phyloP scores from a whole-genome alignment of 1,139 yeast species.

The Lodderomyces orthopsilosis region DNA sequence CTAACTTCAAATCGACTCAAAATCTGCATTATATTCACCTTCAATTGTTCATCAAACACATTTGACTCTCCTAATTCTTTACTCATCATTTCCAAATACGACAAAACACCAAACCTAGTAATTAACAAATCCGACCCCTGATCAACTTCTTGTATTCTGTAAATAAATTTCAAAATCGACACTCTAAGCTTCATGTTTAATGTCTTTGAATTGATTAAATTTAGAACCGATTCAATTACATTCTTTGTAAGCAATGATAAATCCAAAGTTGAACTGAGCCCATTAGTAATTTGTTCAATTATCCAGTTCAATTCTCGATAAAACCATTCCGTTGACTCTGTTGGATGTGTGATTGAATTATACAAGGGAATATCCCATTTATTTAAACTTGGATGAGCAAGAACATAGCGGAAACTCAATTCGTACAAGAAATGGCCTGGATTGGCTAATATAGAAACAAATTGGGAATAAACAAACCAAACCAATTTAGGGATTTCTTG shows the following conservation, averaged over 20 bases:
- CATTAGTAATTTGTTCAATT: slow-evolving; percentile 45
- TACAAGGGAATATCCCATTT: slow-evolving; percentile 65
- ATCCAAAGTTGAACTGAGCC: slow-evolving; percentile 49
- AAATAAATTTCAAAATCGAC: slow-evolving; percentile 42
- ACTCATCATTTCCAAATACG: slow-evolving; percentile 45
- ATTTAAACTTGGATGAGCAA: slow-evolving; percentile 55
- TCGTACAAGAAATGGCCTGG: slow-evolving; percentile 78
- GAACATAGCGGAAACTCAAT: slow-evolving; percentile 57
- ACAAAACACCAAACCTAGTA: slow-evolving; percentile 60
- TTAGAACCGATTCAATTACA: slow-evolving; percentile 67
- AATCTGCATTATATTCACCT: slow-evolving; percentile 46
- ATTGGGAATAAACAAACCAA: slow-evolving; percentile 48
- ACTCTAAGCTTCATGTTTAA: slow-evolving; percentile 37
- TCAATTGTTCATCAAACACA: slow-evolving; percentile 31
- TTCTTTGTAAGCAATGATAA: slow-evolving; percentile 48
- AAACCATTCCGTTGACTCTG: slow-evolving; percentile 48
- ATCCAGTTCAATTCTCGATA: slow-evolving; percentile 67
- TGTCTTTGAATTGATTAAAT: slow-evolving; percentile 51
- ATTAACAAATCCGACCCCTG: slow-evolving; percentile 62
- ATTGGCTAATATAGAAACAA: slow-evolving; percentile 56
- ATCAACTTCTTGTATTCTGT: slow-evolving; percentile 51
- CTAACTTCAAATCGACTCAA: slow-evolving; percentile 43
- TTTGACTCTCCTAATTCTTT: slow-evolving; percentile 14
- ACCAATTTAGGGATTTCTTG: slow-evolving; percentile 33
- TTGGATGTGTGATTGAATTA: slow-evolving; percentile 39